Evolutionary conservation across 805 yeast species (phyloP).

Genomic region (Ogataea pilisensis): DNA sequence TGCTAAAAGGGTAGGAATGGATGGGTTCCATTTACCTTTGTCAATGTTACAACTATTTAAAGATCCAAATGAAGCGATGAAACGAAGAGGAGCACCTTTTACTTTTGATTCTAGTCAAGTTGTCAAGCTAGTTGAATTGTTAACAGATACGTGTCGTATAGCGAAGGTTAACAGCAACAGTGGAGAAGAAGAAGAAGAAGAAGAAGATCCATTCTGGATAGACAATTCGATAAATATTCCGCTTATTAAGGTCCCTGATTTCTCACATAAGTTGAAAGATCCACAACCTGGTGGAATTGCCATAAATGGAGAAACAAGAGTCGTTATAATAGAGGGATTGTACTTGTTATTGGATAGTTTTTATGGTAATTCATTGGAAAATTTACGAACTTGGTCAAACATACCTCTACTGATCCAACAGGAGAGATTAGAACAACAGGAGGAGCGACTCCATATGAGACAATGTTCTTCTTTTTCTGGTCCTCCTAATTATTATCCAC

Average conservation of each 20-base stretch:
- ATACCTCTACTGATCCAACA: too few species aligned
- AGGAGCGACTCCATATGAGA: neutral
- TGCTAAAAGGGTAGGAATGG: constrained; percentile 62
- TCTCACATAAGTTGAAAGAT: constrained; percentile 71
- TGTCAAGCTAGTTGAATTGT: constrained; percentile 29
- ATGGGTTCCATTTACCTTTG: constrained; percentile 69
- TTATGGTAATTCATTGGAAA: too few species aligned
- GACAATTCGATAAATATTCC: constrained; percentile 25
- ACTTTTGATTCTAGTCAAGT: constrained; percentile 69
- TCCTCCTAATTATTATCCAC: too few species aligned
- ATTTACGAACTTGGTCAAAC: too few species aligned
- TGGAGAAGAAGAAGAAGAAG: too few species aligned
- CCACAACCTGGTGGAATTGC: constrained; percentile 54
- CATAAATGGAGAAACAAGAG: constrained; percentile 42
- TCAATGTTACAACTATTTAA: constrained; percentile 41
- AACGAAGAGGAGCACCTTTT: constrained; percentile 77
- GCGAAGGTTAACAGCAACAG: too few species aligned
- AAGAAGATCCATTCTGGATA: constrained; percentile 8
- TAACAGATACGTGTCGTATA: constrained; percentile 26
- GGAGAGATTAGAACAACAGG: too few species aligned
- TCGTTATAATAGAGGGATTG: constrained; percentile 72
- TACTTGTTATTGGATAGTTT: constrained; percentile 57
- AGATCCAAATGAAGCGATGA: constrained; percentile 54
- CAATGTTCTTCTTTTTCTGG: too few species aligned
- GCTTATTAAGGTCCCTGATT: constrained; percentile 55